Conservation (phyloP, 768 basidiomycete genomes). For the Leccinum sublutescens region DNA sequence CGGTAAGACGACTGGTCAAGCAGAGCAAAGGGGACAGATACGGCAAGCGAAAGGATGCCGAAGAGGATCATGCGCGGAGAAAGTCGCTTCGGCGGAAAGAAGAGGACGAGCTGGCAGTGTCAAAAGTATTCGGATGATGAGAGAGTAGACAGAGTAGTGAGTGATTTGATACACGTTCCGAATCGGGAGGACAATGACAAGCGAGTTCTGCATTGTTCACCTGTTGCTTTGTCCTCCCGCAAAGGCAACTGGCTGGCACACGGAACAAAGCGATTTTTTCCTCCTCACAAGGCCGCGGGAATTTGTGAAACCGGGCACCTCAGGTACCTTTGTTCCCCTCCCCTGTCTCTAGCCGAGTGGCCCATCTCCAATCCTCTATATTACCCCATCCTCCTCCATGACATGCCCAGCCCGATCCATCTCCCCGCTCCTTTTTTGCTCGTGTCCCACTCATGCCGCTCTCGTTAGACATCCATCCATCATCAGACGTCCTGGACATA, state of each 20-base stretch:
- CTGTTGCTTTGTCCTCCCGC: constrained; percentile 27
- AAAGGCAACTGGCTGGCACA: constrained; percentile 26
- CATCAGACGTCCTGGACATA: constrained; percentile 58
- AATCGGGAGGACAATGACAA: constrained; percentile 22
- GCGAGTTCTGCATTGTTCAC: constrained; percentile 33
- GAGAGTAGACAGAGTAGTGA: not conserved
- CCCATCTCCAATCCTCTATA: constrained; percentile 22
- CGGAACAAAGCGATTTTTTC: constrained; percentile 24
- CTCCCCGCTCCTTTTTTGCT: constrained; percentile 1
- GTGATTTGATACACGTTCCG: not conserved
- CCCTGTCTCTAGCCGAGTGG: constrained; percentile 29
- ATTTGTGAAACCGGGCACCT: not conserved
- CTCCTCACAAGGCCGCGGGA: not conserved
- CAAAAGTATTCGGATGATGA: constrained; percentile 91
- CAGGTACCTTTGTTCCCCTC: constrained; percentile 30
- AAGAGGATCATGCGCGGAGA: constrained; percentile 63
- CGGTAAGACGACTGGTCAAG: constrained; percentile 66
- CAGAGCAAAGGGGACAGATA: constrained; percentile 81
- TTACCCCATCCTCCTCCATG: constrained; percentile 14
- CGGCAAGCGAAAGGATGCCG: constrained; percentile 73
- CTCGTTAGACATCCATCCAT: constrained; percentile 61
- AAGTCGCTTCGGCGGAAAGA: constrained; percentile 59
- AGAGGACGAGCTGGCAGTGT: constrained; percentile 80
- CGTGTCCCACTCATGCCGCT: constrained; percentile 52
- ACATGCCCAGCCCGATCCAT: constrained; percentile 13